Evolutionary conservation across 495 filamentous ascomycete species (phyloP).

Genomic region (Penicillium fimorum): DNA sequence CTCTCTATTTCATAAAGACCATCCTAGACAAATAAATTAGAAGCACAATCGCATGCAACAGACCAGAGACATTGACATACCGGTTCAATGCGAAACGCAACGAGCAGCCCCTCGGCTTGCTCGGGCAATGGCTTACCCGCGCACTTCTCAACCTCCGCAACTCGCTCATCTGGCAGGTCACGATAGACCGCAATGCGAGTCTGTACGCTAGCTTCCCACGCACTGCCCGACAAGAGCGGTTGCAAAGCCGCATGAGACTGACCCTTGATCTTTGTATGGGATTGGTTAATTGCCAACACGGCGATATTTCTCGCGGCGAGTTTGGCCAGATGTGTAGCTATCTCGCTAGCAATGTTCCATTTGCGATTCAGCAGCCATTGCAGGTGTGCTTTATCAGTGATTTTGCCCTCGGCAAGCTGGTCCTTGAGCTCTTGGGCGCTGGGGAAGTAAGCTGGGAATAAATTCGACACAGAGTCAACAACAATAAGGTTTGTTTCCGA

Average conservation of each 20-base stretch:
- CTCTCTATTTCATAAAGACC: constrained; percentile 27
- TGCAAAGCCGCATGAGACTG: constrained; percentile 59
- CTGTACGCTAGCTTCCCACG: constrained; percentile 69
- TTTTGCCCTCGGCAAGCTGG: constrained; percentile 28
- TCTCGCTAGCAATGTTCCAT: constrained; percentile 59
- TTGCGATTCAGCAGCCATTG: constrained; percentile 61
- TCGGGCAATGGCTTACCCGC: constrained; percentile 33
- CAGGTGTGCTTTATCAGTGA: constrained; percentile 37
- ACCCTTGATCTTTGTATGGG: constrained; percentile 64
- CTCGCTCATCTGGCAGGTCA: constrained; percentile 49
- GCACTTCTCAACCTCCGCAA: constrained; percentile 49
- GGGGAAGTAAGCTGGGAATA: constrained; percentile 73
- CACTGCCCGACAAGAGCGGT: constrained; percentile 61
- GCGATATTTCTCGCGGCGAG: constrained; percentile 69
- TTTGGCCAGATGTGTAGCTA: constrained; percentile 57
- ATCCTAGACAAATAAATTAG: constrained; percentile 22
- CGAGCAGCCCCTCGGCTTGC: constrained; percentile 36
- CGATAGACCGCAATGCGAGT: constrained; percentile 69
- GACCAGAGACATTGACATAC: constrained; percentile 24
- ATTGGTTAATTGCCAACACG: constrained; percentile 68
- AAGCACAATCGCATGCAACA: not conserved
- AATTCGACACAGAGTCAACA: constrained; percentile 70
- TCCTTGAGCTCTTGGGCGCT: constrained; percentile 42
- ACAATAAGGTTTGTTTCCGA: constrained; percentile 62
- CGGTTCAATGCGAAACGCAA: constrained; percentile 40